These are phyloP conservation scores for Zalaria obscura DNA, from an alignment of 2,329 filamentous ascomycete species.

Conservation along the genomic window DNA sequence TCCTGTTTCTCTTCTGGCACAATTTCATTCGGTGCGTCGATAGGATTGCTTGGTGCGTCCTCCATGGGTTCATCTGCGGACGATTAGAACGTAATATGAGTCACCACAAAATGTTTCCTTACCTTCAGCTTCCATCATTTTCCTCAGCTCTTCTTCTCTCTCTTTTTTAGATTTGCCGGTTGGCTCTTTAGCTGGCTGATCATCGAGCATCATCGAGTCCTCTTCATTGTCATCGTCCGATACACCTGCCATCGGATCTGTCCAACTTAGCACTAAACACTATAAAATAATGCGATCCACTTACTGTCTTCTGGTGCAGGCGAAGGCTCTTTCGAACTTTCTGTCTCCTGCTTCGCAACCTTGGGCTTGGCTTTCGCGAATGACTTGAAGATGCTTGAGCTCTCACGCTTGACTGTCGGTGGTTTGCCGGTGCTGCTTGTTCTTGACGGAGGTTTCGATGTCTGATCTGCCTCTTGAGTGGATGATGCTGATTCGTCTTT, in stretches of 20 bases:
- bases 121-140: constrained; percentile 60
- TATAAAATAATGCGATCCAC: neutral
- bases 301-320: constrained; percentile 13
- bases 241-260: constrained; percentile 18
- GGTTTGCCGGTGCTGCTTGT: constrained; percentile 24
- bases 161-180: constrained; percentile 39
- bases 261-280: constrained; percentile 2
- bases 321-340: constrained; percentile 22
- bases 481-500: constrained; percentile 16
- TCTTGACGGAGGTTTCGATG: constrained; percentile 16
- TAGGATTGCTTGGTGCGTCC: constrained; percentile 32
- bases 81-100: constrained; percentile 9
- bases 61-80: constrained; percentile 41
- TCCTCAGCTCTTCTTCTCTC: constrained; percentile 49
- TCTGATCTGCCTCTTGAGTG: constrained; percentile 15
- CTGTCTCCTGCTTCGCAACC: constrained; percentile 25
- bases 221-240: constrained; percentile 42
- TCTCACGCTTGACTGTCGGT: constrained; percentile 41
- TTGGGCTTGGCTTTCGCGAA: constrained; percentile 56
- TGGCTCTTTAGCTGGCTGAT: constrained; percentile 9
- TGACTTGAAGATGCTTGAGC: constrained; percentile 59
- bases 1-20: constrained; percentile 28
- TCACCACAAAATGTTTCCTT: constrained; percentile 8
- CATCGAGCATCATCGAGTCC: constrained; percentile 15
- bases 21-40: constrained; percentile 14